Percentiles rank a stretch among this genome's conserved stretches.
These are phyloP conservation scores for Nemania bipapillata DNA, from an alignment of 2,329 filamentous ascomycete species.

Conservation along the genomic window DNA sequence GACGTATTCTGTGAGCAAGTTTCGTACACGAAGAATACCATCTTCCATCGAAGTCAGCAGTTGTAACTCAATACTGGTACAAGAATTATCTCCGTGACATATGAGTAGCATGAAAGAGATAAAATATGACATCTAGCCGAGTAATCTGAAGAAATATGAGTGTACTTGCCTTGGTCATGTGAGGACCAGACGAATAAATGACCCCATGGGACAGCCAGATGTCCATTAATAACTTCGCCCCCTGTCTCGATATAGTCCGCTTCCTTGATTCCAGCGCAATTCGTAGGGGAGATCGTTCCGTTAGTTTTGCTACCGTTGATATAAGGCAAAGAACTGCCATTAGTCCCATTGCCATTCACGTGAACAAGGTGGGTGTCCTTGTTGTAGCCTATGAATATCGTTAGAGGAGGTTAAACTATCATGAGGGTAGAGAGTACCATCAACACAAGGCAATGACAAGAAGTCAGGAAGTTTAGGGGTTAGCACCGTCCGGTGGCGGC, in stretches of 20 bases:
- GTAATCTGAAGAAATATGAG: not conserved
- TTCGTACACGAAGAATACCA: constrained; percentile 23
- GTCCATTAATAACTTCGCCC: not conserved
- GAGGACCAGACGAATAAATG: constrained; percentile 36
- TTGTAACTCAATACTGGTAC: not conserved
- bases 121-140: not conserved
- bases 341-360: not conserved
- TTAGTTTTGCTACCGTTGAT: not conserved
- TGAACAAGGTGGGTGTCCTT: not conserved
- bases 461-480: not conserved
- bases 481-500: constrained; percentile 17
- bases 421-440: constrained; percentile 13
- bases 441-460: not conserved
- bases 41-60: constrained; percentile 21
- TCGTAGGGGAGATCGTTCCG: not conserved
- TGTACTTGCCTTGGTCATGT: constrained; percentile 34
- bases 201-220: not conserved
- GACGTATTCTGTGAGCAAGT: constrained; percentile 20
- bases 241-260: not conserved
- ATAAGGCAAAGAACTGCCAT: not conserved
- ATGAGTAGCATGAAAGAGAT: not conserved
- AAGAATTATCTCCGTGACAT: not conserved
- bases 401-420: not conserved
- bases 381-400: constrained; percentile 2
- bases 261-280: not conserved